Conservation (phyloP, 768 basidiomycete genomes). For the Boletus patriciae region DNA sequence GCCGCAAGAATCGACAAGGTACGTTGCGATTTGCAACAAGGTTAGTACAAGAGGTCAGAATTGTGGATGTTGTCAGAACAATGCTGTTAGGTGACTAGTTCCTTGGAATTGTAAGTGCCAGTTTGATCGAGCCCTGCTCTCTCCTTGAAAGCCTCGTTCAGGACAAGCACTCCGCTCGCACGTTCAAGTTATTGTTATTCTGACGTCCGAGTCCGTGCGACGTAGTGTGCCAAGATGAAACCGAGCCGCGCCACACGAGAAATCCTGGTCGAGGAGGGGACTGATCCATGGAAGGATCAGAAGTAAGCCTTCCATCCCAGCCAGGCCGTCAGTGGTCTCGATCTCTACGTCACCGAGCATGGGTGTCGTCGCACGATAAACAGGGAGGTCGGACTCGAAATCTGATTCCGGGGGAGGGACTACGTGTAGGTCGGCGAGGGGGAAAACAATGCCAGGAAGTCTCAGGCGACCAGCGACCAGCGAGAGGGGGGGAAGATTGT, state of each 20-base stretch:
- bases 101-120: too few species aligned
- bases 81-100: too few species aligned
- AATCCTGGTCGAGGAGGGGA: background rate
- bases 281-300: background rate
- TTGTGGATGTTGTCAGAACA: too few species aligned
- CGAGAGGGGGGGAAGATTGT: background rate
- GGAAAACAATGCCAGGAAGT: background rate
- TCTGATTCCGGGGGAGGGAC: background rate
- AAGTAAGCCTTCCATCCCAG: background rate
- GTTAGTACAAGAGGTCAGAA: too few species aligned
- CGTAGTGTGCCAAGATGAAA: background rate
- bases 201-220: too few species aligned
- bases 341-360: background rate
- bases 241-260: background rate
- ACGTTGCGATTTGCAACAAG: too few species aligned
- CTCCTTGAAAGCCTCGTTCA: too few species aligned
- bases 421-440: background rate
- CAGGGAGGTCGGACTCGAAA: too few species aligned
- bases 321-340: background rate
- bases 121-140: too few species aligned
- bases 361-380: background rate
- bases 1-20: too few species aligned
- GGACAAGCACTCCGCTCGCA: too few species aligned
- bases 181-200: too few species aligned
- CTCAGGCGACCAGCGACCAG: background rate